Conservation (phyloP, 169 alveolate species). For the Plasmodium relictum region DNA sequence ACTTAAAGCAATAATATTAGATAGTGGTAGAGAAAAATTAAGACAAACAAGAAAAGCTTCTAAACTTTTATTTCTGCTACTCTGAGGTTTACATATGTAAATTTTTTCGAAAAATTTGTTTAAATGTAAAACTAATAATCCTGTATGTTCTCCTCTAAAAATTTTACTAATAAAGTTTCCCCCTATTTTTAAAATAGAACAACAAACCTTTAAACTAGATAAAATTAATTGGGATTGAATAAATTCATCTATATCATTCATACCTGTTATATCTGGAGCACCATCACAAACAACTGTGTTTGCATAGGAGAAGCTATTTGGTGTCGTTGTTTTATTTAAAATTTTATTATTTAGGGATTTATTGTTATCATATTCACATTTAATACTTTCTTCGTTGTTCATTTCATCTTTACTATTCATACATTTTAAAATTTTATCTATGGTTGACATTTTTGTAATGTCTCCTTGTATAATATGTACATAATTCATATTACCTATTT, state of each 20-base stretch:
- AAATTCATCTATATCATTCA: constrained; percentile 93
- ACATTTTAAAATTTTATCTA: constrained; percentile 85
- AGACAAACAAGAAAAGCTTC: constrained; percentile 92
- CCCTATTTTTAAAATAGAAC: constrained; percentile 91
- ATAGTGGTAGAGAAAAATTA: constrained; percentile 76
- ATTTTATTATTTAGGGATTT: not conserved
- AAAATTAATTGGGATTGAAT: constrained; percentile 95
- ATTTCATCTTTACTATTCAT: constrained; percentile 76
- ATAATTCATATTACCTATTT: constrained; percentile 96
- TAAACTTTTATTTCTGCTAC: constrained; percentile 90
- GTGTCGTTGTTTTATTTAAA: not conserved
- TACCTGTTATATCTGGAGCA: constrained; percentile 99
- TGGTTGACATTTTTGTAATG: constrained; percentile 95
- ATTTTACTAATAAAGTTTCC: constrained; percentile 97
- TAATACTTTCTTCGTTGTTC: constrained; percentile 3
- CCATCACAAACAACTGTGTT: constrained; percentile 98
- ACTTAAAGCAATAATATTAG: constrained; percentile 28
- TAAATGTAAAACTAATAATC: constrained; percentile 85
- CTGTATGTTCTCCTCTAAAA: constrained; percentile 95
- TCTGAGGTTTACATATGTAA: constrained; percentile 91
- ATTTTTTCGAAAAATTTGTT: constrained; percentile 87
- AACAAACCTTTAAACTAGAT: constrained; percentile 94
- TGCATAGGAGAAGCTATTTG: constrained; percentile 84
- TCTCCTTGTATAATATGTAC: constrained; percentile 96
- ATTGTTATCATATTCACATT: constrained; percentile 3